A percentile compares a stretch with the other conserved stretches of the same genome.
Evolutionary conservation across 768 basidiomycete genomes (phyloP).

Genomic region (Pleurotus djamor): DNA sequence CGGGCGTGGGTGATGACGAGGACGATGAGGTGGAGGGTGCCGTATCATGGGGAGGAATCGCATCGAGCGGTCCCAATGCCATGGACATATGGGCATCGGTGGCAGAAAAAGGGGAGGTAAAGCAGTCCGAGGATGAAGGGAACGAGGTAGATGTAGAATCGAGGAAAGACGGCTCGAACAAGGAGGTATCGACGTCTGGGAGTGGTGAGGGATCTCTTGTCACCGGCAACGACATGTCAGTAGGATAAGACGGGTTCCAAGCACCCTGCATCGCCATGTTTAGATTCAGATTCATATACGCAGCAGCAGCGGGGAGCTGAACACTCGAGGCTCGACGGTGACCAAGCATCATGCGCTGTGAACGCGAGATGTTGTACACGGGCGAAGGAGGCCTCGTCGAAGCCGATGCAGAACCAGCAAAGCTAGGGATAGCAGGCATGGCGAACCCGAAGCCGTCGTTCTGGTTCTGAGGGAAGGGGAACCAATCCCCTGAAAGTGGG

Average conservation of each 20-base stretch:
- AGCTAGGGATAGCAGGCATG: conserved; percentile 33
- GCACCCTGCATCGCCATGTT: background rate
- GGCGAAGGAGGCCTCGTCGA: conserved; percentile 44
- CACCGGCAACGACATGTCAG: conserved; percentile 30
- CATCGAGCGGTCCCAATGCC: no score
- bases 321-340: conserved; percentile 51
- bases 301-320: conserved; percentile 28
- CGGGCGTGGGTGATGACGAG: no score
- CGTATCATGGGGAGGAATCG: no score
- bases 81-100: no score
- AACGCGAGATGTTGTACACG: conserved; percentile 43
- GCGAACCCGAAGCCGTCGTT: conserved; percentile 29
- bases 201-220: conserved; percentile 35
- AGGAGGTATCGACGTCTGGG: conserved; percentile 43
- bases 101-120: no score
- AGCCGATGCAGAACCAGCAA: conserved; percentile 9
- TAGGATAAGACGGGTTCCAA: conserved; percentile 10
- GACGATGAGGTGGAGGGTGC: no score
- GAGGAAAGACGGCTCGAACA: conserved; percentile 45
- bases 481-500: conserved; percentile 31
- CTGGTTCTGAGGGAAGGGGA: conserved; percentile 12
- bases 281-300: conserved; percentile 30
- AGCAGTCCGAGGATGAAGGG: background rate
- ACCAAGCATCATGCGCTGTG: conserved; percentile 35
- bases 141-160: conserved; percentile 22